Conservation (phyloP, 2,329 filamentous ascomycete genomes). For the Rasamsonia emersonii region DNA sequence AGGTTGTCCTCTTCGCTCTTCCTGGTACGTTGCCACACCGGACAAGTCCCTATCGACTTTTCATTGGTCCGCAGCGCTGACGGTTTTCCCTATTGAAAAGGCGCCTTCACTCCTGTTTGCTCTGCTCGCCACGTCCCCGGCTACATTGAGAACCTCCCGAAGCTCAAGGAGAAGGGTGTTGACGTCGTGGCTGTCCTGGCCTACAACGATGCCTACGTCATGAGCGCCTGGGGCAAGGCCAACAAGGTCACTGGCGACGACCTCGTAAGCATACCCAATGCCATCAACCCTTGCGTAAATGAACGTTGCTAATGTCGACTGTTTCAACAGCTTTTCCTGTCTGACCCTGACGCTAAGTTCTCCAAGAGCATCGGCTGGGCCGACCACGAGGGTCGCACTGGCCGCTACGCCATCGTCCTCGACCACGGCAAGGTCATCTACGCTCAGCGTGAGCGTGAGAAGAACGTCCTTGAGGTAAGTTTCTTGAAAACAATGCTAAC, state of each 20-base stretch:
- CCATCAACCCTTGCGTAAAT: not conserved
- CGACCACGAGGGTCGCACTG: conserved; percentile 61
- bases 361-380: conserved; percentile 71
- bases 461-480: conserved; percentile 33
- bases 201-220: conserved; percentile 78
- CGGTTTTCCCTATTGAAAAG: conserved; percentile 20
- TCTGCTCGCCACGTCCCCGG: conserved; percentile 71
- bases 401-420: conserved; percentile 69
- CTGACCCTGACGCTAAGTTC: conserved; percentile 64
- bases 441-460: conserved; percentile 60
- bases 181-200: conserved; percentile 75
- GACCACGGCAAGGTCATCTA: conserved; percentile 79
- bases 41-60: too few relatives aligned
- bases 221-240: conserved; percentile 85
- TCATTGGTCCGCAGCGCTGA: too few relatives aligned
- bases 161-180: conserved; percentile 71
- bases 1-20: conserved; percentile 63
- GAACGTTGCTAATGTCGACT: conserved; percentile 7
- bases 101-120: conserved; percentile 83
- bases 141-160: conserved; percentile 63
- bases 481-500: not conserved
- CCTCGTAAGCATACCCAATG: conserved; percentile 41
- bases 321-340: conserved; percentile 58
- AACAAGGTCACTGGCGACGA: conserved; percentile 66
- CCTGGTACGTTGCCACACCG: conserved; percentile 41